phyloP scores from a whole-genome alignment of 169 alveolate species.

The Haemoproteus tartakovskyi region DNA sequence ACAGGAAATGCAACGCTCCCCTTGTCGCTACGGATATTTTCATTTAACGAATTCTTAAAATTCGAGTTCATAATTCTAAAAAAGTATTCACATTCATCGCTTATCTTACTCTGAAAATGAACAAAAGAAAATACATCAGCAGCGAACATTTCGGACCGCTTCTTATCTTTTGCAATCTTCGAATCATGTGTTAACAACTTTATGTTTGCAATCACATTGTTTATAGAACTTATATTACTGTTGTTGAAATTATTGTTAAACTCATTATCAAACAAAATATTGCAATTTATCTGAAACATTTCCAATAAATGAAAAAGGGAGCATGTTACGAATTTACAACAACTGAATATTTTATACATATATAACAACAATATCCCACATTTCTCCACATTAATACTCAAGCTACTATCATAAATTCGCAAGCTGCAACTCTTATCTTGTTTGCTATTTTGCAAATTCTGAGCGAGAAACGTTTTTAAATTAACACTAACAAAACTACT shows the following conservation, averaged over 20 bases:
- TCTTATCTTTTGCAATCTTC: conserved; percentile 41
- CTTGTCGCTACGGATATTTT: too few relatives aligned
- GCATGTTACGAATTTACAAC: conserved; percentile 45
- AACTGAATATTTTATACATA: conserved; percentile 13
- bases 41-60: conserved; percentile 40
- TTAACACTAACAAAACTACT: conserved; percentile 6
- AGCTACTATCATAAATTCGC: conserved; percentile 18
- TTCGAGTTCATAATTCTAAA: conserved; percentile 24
- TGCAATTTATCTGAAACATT: conserved; percentile 34
- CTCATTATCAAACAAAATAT: conserved; percentile 27
- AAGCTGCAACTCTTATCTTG: conserved; percentile 1
- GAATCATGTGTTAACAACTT: conserved; percentile 66
- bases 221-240: conserved; percentile 51
- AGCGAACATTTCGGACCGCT: conserved; percentile 11
- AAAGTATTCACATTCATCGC: conserved; percentile 59
- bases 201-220: conserved; percentile 12
- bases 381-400: conserved; percentile 19
- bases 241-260: conserved; percentile 52
- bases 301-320: conserved; percentile 37
- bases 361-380: conserved; percentile 37
- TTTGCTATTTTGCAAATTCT: conserved; percentile 9
- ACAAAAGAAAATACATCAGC: conserved; percentile 26
- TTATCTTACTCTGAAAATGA: conserved; percentile 45
- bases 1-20: too few relatives aligned
- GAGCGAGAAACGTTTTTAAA: conserved; percentile 24